phyloP scores from a whole-genome alignment of 2,329 filamentous ascomycete genomes.

The Exophiala xenobiotica region DNA sequence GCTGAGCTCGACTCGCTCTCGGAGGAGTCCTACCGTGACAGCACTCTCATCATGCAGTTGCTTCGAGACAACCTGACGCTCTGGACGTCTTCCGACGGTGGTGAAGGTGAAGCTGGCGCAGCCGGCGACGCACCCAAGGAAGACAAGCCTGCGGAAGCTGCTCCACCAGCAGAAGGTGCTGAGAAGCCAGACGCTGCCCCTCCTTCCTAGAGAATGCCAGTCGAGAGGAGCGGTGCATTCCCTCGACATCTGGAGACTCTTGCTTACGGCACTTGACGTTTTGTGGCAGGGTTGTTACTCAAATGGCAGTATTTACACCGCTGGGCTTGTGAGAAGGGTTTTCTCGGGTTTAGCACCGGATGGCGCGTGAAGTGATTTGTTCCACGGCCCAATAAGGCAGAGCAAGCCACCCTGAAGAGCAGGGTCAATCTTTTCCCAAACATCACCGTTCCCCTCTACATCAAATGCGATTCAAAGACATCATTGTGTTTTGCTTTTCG shows the following conservation, averaged over 20 bases:
- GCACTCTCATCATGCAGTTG: constrained; percentile 98
- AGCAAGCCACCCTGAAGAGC: constrained; percentile 7
- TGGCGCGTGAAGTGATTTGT: constrained; percentile 23
- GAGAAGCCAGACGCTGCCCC: constrained; percentile 28
- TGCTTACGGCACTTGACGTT: constrained; percentile 18
- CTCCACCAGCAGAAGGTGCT: constrained; percentile 40
- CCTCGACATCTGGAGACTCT: constrained; percentile 12
- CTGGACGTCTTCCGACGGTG: constrained; percentile 92
- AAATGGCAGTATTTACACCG: constrained; percentile 20
- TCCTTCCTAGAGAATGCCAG: constrained; percentile 24
- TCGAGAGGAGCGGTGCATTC: constrained; percentile 18
- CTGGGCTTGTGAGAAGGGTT: constrained; percentile 17
- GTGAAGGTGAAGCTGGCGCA: constrained; percentile 65
- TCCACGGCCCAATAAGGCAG: constrained; percentile 21
- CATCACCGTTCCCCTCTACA: constrained; percentile 14
- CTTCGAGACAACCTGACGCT: constrained; percentile 97
- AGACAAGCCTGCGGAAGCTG: constrained; percentile 53
- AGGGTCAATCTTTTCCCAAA: constrained; percentile 11
- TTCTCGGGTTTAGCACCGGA: constrained; percentile 20
- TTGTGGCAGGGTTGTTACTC: constrained; percentile 16
- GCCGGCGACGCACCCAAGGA: constrained; percentile 63
- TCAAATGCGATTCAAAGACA: constrained; percentile 24
- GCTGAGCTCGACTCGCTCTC: constrained; percentile 97
- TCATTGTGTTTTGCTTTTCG: constrained; percentile 22
- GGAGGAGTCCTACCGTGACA: constrained; percentile 98